phyloP scores from a whole-genome alignment of 345 rosid genomes.

The Aurinia saxatilis region DNA sequence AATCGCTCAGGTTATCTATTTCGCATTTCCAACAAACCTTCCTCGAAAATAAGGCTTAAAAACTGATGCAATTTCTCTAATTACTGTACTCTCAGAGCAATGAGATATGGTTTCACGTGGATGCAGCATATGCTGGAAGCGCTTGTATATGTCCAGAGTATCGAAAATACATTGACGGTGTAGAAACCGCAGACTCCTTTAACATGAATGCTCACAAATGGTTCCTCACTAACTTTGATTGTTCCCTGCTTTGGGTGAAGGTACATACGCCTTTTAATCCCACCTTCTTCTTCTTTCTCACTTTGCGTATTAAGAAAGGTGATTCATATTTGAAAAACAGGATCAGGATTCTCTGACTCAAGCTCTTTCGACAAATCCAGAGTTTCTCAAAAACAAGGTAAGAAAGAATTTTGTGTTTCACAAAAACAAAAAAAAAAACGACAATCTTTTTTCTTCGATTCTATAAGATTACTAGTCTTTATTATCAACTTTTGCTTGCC shows the following conservation, averaged over 20 bases:
- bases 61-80: background rate
- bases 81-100: constrained; percentile 36
- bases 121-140: constrained; percentile 95
- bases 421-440: background rate
- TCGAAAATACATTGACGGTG: constrained; percentile 64
- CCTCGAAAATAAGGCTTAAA: background rate
- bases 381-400: constrained; percentile 83
- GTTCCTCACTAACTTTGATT: constrained; percentile 85
- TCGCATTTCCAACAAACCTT: constrained; percentile 13
- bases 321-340: constrained; percentile 31
- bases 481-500: background rate
- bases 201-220: constrained; percentile 94
- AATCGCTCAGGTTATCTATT: constrained; percentile 53
- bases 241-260: constrained; percentile 89
- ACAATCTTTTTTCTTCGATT: background rate
- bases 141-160: constrained; percentile 90
- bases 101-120: constrained; percentile 81
- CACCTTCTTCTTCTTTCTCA: background rate
- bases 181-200: constrained; percentile 88
- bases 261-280: constrained; percentile 28
- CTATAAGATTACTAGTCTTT: background rate
- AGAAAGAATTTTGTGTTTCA: background rate
- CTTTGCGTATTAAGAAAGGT: background rate
- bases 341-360: constrained; percentile 64
- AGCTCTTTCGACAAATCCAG: constrained; percentile 88